These are phyloP conservation scores for Globisporangium splendens DNA, from an alignment of 352 stramenopile species.

Conservation along the genomic window DNA sequence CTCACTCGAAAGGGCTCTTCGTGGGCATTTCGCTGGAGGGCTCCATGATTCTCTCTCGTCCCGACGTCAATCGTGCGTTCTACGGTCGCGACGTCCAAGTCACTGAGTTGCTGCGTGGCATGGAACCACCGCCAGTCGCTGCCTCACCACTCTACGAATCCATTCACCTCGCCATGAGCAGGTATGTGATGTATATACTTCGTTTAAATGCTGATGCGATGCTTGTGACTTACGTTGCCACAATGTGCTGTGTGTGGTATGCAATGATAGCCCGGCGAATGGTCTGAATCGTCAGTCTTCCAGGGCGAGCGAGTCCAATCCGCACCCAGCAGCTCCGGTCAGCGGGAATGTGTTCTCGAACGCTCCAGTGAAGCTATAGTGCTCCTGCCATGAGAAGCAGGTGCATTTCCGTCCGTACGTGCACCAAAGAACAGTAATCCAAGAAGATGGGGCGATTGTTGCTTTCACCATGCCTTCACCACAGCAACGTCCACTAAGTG, in stretches of 20 bases:
- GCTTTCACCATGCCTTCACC: no score
- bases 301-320: conserved; percentile 1
- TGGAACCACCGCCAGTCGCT: conserved; percentile 75
- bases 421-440: no score
- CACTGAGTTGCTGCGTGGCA: conserved; percentile 68
- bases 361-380: conserved; percentile 39
- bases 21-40: conserved; percentile 87
- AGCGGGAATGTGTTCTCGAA: conserved; percentile 31
- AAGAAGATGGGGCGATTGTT: no score
- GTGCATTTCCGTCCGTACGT: no score
- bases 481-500: no score
- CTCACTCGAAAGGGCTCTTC: conserved; percentile 89
- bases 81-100: conserved; percentile 82
- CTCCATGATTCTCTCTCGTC: conserved; percentile 85
- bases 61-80: conserved; percentile 91
- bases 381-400: background rate
- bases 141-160: conserved; percentile 85
- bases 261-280: conserved; percentile 50
- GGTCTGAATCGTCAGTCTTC: conserved; percentile 39
- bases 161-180: conserved; percentile 60
- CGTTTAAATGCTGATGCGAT: no score
- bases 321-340: conserved; percentile 11
- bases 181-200: conserved; percentile 24
- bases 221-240: no score
- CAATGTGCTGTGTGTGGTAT: background rate